Evolutionary conservation across 371 early-diverging fungal genomes (phyloP).

Genomic region (Apophysomyces sp.): DNA sequence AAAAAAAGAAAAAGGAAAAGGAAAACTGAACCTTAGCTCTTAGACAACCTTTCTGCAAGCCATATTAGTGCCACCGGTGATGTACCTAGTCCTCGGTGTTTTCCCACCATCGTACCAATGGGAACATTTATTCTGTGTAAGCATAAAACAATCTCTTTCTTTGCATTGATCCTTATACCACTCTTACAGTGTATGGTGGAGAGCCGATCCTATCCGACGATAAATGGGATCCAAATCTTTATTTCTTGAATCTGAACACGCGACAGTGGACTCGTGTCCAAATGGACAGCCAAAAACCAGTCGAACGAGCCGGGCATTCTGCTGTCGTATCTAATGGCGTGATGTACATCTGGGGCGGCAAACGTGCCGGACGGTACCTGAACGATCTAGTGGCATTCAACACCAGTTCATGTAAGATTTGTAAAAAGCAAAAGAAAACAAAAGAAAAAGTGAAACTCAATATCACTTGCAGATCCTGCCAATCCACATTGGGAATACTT

Average conservation of each 20-base stretch:
- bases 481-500: conserved; percentile 58
- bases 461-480: conserved; percentile 17
- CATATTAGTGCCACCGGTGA: conserved; percentile 37
- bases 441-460: conserved; percentile 1
- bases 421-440: neutral
- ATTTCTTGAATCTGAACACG: conserved; percentile 39
- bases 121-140: conserved; percentile 38
- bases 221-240: conserved; percentile 40
- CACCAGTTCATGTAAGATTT: conserved; percentile 53
- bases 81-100: conserved; percentile 33
- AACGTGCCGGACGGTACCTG: conserved; percentile 63
- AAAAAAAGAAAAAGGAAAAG: conserved; percentile 14
- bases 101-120: conserved; percentile 31
- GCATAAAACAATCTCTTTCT: conserved; percentile 2
- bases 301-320: conserved; percentile 71
- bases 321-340: conserved; percentile 61
- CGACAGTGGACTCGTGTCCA: conserved; percentile 55
- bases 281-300: conserved; percentile 58
- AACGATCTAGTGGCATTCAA: conserved; percentile 73
- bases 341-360: conserved; percentile 76
- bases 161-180: neutral
- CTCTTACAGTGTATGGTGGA: conserved; percentile 43
- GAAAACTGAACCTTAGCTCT: neutral
- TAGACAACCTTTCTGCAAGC: conserved; percentile 36
- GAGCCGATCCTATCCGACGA: conserved; percentile 39